phyloP scores from a whole-genome alignment of 106 monocot genomes.

The Allium sativum region DNA sequence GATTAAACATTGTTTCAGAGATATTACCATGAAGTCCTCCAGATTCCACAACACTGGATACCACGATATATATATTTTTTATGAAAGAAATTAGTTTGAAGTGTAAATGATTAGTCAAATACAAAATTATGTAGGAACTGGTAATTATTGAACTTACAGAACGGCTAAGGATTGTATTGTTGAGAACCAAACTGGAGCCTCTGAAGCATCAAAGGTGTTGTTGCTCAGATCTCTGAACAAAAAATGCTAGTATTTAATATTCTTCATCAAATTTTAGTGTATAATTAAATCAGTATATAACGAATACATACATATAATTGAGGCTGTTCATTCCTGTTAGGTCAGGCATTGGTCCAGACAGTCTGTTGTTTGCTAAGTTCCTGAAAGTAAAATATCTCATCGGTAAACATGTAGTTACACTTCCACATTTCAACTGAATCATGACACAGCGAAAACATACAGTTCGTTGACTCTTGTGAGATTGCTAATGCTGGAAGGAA shows the following conservation, averaged over 20 bases:
- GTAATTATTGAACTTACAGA: constrained; percentile 23
- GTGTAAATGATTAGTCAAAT: not conserved
- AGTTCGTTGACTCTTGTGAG: constrained; percentile 43
- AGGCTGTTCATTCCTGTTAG: constrained; percentile 42
- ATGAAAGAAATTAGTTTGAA: not conserved
- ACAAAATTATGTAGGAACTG: not conserved
- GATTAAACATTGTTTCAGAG: constrained; percentile 38
- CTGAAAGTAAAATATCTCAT: constrained; percentile 14
- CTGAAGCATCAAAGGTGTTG: constrained; percentile 44
- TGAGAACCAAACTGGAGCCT: constrained; percentile 50
- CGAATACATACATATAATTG: constrained; percentile 52
- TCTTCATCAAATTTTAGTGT: not conserved
- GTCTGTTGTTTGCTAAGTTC: constrained; percentile 55
- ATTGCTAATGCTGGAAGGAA: constrained; percentile 60
- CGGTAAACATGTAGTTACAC: too few species aligned
- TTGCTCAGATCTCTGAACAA: constrained; percentile 68
- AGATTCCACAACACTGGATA: constrained; percentile 36
- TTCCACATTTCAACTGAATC: not conserved
- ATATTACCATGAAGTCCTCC: constrained; percentile 32
- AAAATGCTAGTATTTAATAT: not conserved
- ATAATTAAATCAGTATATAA: not conserved
- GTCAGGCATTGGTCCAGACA: constrained; percentile 56
- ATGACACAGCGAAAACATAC: constrained; percentile 32
- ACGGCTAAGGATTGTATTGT: constrained; percentile 22
- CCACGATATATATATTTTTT: not conserved